phyloP scores from a whole-genome alignment of 345 rosid species.

The Draba incana region DNA sequence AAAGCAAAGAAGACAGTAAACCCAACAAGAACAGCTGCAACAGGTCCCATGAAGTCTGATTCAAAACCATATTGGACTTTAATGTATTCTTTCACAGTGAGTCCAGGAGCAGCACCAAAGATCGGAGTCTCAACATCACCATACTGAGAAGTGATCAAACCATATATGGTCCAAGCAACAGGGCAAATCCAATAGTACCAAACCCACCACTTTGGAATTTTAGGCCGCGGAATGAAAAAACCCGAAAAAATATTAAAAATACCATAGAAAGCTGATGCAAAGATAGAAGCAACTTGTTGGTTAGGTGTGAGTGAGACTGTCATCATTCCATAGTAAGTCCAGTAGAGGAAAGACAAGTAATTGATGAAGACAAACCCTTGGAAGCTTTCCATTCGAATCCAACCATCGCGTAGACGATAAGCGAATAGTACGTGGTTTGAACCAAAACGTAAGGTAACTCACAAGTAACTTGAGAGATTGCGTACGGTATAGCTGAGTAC shows the following conservation, averaged over 20 bases:
- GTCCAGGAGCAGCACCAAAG: conserved; percentile 40
- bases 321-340: conserved; percentile 97
- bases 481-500: conserved; percentile 72
- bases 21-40: conserved; percentile 62
- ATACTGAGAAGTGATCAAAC: conserved; percentile 65
- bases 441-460: conserved; percentile 73
- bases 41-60: conserved; percentile 74
- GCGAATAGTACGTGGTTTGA: conserved; percentile 60
- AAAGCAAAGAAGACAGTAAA: conserved; percentile 73
- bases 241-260: conserved; percentile 87
- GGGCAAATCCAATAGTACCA: conserved; percentile 96
- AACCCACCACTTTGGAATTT: conserved; percentile 82
- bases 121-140: conserved; percentile 54
- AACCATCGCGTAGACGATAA: conserved; percentile 82
- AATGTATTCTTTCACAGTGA: conserved; percentile 49
- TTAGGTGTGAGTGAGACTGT: conserved; percentile 84
- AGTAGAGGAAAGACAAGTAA: conserved; percentile 86
- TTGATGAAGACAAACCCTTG: conserved; percentile 80
- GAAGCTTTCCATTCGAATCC: conserved; percentile 70
- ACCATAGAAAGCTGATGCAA: conserved; percentile 71
- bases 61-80: conserved; percentile 62
- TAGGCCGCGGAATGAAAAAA: conserved; percentile 86
- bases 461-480: conserved; percentile 62
- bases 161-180: conserved; percentile 77
- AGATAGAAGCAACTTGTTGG: conserved; percentile 79